Percentiles rank a stretch among this genome's conserved stretches.
Conservation (phyloP, 768 basidiomycete genomes). For the Gelatoporia subvermispora region DNA sequence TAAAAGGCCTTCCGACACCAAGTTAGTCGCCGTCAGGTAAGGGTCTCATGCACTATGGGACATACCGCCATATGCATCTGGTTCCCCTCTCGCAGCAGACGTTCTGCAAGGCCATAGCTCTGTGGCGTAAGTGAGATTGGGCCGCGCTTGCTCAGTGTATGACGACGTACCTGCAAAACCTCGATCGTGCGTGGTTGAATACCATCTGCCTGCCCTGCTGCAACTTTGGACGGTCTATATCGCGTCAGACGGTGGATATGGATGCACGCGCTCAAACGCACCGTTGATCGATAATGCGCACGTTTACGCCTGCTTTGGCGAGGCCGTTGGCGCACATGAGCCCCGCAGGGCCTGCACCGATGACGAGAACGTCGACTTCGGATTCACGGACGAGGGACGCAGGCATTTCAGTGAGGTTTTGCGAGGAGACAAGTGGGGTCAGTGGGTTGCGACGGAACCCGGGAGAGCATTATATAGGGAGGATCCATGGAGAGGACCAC, state of each 20-base stretch:
- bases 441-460: too few relatives aligned
- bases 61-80: constrained; percentile 68
- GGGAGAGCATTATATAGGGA: constrained; percentile 5
- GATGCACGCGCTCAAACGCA: constrained; percentile 14
- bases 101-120: constrained; percentile 76
- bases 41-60: constrained; percentile 3
- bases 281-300: constrained; percentile 62
- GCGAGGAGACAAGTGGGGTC: background rate
- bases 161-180: constrained; percentile 36
- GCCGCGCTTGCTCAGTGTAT: background rate
- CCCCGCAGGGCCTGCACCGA: constrained; percentile 59
- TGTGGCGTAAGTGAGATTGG: constrained; percentile 19
- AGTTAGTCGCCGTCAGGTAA: background rate
- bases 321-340: constrained; percentile 69
- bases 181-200: constrained; percentile 53
- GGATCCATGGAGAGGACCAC: background rate
- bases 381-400: constrained; percentile 24
- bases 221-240: constrained; percentile 31
- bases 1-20: constrained; percentile 57
- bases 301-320: constrained; percentile 49
- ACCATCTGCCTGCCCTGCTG: constrained; percentile 51
- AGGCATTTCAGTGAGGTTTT: constrained; percentile 1
- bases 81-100: constrained; percentile 56
- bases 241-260: background rate
- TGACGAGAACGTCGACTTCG: constrained; percentile 54